A percentile compares a stretch with the other conserved stretches of the same genome.
Conservation (phyloP, 371 early-diverging fungal species). For the Mortierella sp. region DNA sequence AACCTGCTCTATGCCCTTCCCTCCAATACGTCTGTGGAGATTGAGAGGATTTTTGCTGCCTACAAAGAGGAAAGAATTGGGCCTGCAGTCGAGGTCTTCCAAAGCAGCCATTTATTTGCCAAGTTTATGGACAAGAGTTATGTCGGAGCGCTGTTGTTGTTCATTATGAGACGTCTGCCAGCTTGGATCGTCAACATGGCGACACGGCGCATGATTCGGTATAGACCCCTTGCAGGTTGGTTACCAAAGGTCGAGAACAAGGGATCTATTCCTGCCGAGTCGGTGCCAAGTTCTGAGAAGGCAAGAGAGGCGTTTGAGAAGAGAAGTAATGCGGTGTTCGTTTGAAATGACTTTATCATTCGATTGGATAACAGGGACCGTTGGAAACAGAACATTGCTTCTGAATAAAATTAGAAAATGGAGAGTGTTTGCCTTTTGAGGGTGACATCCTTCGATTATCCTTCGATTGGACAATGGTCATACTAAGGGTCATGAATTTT, state of each 20-base stretch:
- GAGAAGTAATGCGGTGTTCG: no score
- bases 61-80: background rate
- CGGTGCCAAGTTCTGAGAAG: background rate
- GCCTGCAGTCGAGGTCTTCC: background rate
- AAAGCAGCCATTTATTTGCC: conserved; percentile 6
- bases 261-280: background rate
- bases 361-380: no score
- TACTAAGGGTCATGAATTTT: no score
- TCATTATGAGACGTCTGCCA: background rate
- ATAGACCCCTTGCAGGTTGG: background rate
- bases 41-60: background rate
- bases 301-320: no score
- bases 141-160: background rate
- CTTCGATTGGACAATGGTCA: no score
- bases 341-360: no score
- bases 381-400: no score
- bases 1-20: background rate
- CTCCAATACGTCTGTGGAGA: background rate
- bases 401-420: no score
- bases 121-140: background rate
- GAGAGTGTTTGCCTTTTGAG: no score
- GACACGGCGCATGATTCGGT: background rate
- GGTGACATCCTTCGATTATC: no score
- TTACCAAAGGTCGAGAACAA: background rate
- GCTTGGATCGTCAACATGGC: background rate